Base-by-base conservation (phyloP, 441 rosid genomes). In the Gossypium aridum region DNA sequence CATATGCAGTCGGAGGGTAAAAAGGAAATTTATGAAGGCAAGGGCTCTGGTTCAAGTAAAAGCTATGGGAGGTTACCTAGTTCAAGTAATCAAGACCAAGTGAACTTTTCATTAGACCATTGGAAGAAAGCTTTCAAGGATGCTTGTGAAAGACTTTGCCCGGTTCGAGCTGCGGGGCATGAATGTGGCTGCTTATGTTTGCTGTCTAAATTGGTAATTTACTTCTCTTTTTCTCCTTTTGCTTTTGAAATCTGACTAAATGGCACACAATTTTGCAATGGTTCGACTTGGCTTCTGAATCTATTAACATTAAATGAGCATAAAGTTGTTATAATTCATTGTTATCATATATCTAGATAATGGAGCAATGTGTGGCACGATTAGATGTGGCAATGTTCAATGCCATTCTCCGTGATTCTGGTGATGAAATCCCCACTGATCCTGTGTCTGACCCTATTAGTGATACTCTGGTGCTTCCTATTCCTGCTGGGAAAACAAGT, bases 341-440 rank as follows among this genome's bases (percentile, higher is more conserved):
- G 62, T 49, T 76, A 62, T 55, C 34, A 7, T 79, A 79, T 67
- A 13, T 56, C 49, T 77, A 95, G 99, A 83, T 96, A 83, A 96
- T 93, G 99, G 94, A 93, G 87, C 97, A 96, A 72, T 92, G 96
- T 1, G 97, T 93, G 83, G 91, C 92, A 72, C 84, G 98, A 75
- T 79, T 96, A 83, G 99, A 96, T 84, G 97, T 93, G 66, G 98
- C 97, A 62, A 93, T 93, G 94, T 93, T 96, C 87, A 96, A 93
- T 86, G 99, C 99, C 64, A 88, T 96, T 79, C 97, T 93, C 75
- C 97, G 97, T 67, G 98, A 92, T 76, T 91, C 97, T 76, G 86
- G 75, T 74, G 95, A 96, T 67, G 97, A 90, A 66, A 92, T 91
- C 67, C 98, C 99, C 56, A 90, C 97, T 26, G 97, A 96, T 85